phyloP scores from a whole-genome alignment of 148 eudicot genomes.

The Persicaria maculosa region DNA sequence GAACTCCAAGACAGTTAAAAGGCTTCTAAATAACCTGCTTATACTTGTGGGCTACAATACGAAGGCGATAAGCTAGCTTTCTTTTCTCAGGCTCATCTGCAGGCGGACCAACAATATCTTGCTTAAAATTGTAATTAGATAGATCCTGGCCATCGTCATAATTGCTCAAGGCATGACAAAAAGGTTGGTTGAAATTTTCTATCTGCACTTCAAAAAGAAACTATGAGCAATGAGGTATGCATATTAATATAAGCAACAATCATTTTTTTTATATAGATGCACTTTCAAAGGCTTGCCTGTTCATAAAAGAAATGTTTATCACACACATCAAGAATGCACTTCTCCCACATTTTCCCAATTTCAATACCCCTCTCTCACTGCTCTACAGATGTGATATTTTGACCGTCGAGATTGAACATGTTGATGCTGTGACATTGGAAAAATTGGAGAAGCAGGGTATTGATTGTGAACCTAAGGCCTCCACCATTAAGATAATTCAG shows the following conservation, averaged over 20 bases:
- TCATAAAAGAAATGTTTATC: conserved; percentile 83
- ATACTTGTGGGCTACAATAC: conserved; percentile 59
- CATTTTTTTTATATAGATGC: neutral
- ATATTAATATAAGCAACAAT: neutral
- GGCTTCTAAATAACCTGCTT: conserved; percentile 43
- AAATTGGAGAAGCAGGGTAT: conserved; percentile 84
- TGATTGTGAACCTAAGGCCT: conserved; percentile 93
- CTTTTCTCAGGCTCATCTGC: conserved; percentile 54
- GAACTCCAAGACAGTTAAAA: neutral
- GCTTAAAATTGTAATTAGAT: conserved; percentile 57
- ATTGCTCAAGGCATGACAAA: conserved; percentile 46
- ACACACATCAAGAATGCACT: conserved; percentile 65
- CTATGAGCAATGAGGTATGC: neutral
- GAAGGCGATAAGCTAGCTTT: conserved; percentile 74
- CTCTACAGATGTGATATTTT: conserved; percentile 64
- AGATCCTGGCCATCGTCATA: conserved; percentile 78
- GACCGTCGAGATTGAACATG: conserved; percentile 95
- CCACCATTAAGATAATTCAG: conserved; percentile 87
- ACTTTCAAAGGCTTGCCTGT: conserved; percentile 36
- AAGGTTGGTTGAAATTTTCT: conserved; percentile 68
- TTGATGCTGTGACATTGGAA: conserved; percentile 70
- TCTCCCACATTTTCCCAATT: conserved; percentile 85
- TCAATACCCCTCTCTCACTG: conserved; percentile 36
- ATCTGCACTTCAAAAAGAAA: conserved; percentile 37
- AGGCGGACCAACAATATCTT: conserved; percentile 50